Base-by-base conservation (phyloP, 345 rosid species). In the Aethionema arabicum region DNA sequence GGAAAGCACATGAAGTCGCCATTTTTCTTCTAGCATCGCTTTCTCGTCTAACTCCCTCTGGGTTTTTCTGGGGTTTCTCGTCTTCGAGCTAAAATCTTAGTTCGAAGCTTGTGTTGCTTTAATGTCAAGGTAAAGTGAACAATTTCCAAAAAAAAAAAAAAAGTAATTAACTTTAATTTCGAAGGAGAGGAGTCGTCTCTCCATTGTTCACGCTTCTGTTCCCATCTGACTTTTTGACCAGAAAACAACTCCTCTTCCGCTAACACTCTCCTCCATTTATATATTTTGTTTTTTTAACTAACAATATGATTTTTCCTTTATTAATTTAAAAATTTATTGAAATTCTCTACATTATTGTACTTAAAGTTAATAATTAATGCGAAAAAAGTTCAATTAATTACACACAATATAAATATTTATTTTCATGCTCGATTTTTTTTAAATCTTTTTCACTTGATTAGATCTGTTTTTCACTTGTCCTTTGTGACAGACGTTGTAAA, bases 1-100 rank as follows among this genome's bases (percentile, higher is more conserved):
- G 39, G 41, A 30, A 33, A 11, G 83, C 90, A 53, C 96, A 84
- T 70, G 69, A 60, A 63, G 52, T 45, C 48, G 77, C 76, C 88
- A 81, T 85, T 14, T 40, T 59, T 40, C 53, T 47, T 50, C 52
- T 33, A 68, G 70, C 61, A 56, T 62, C 47, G 40, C 38, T 49
- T 51, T 36, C 10, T 36, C 40, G 52, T 5, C 55, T 58, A 12
- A 44, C 52, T 53, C 45, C 27, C 40, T 72, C 55, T 65, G 66
- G 41, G 61, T 42, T 70, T 70, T 43, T 42, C 21, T 0, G 35
- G 1, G 54, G 12, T 21, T 45, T 39, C 10, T 60, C 35, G 36
- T 3, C 4, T 61, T 30, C 60, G 40, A 61, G 62, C 52, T 40
- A 13, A 40, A 27, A 11, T 12, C n/a, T 6, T 41, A 10, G 11